These are phyloP conservation scores for Aegle marmelos DNA, from an alignment of 345 rosid genomes.

Conservation along the genomic window DNA sequence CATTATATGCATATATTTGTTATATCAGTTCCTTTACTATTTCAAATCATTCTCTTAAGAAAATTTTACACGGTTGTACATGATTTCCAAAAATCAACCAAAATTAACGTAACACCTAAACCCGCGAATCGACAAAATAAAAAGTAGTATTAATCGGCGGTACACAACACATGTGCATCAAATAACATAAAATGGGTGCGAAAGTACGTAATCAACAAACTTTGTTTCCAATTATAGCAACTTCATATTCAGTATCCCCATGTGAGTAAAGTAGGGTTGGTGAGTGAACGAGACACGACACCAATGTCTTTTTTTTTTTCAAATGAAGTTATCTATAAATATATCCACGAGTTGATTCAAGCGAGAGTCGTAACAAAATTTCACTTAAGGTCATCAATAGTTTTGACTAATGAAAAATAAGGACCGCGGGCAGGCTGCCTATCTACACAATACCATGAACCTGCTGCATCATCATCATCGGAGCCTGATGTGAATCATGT, in stretches of 20 bases:
- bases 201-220: not conserved
- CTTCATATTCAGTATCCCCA: not conserved
- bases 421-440: not conserved
- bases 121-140: too few species aligned
- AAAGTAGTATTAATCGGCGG: not conserved
- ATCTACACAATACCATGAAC: not conserved
- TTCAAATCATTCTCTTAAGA: not conserved
- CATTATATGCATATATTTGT: too few species aligned
- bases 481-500: slow-evolving; percentile 17
- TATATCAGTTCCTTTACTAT: not conserved
- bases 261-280: not conserved
- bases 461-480: not conserved
- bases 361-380: not conserved
- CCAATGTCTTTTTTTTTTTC: not conserved
- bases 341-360: slow-evolving; percentile 19
- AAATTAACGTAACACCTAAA: too few species aligned
- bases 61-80: not conserved
- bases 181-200: not conserved
- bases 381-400: not conserved
- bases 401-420: not conserved
- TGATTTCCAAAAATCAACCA: not conserved
- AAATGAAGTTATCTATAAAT: slow-evolving; percentile 15
- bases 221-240: not conserved
- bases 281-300: not conserved
- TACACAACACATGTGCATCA: not conserved